Percentiles rank a stretch among this genome's conserved stretches.
Conservation (phyloP, 176 grass and related monocot genomes). For the Calamus simplicifolius region DNA sequence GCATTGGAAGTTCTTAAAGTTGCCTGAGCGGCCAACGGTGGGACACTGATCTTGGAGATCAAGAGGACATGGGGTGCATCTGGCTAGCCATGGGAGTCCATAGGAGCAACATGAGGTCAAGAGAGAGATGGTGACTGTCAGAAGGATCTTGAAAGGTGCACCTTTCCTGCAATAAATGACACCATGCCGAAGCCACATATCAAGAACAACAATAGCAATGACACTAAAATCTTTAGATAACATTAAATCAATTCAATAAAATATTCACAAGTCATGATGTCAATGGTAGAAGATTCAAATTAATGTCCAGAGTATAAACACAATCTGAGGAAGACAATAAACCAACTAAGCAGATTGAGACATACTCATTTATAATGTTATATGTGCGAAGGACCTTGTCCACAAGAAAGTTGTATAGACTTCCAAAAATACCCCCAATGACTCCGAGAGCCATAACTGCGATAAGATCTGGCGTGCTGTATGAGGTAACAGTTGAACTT, state of each 20-base stretch:
- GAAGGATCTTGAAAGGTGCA: constrained; percentile 45
- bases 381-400: constrained; percentile 38
- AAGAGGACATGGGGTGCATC: constrained; percentile 36
- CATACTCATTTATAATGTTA: constrained; percentile 43
- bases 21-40: constrained; percentile 47
- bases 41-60: constrained; percentile 31
- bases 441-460: constrained; percentile 29
- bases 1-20: constrained; percentile 64
- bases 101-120: constrained; percentile 61
- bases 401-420: constrained; percentile 45
- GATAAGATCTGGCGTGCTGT: constrained; percentile 21
- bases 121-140: constrained; percentile 42
- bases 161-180: constrained; percentile 34
- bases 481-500: constrained; percentile 29
- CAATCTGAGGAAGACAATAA: too few species aligned
- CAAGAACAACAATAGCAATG: too few species aligned
- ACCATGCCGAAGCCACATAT: not conserved
- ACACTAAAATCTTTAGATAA: too few species aligned
- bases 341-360: not conserved
- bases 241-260: too few species aligned
- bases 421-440: constrained; percentile 46
- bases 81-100: constrained; percentile 36
- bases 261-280: not conserved
- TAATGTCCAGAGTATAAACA: too few species aligned
- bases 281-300: not conserved